A percentile compares a stretch with the other conserved stretches of the same genome.
Conservation (phyloP, 805 yeast genomes). For the Kregervanrija delftensis region DNA sequence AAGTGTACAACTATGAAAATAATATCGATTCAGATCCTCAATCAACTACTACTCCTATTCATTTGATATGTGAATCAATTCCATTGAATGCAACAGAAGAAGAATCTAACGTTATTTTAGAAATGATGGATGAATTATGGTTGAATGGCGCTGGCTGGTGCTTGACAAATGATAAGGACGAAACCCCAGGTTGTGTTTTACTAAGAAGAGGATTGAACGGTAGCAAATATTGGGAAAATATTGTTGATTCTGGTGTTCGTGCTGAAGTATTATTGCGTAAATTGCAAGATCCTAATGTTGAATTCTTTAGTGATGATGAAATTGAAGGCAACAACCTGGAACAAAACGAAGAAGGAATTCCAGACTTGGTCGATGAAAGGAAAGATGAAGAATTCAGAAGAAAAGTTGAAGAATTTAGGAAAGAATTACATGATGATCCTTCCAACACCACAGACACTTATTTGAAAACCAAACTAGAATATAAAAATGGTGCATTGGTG, state of each 20-base stretch:
- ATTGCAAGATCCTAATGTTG: conserved; percentile 56
- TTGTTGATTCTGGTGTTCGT: conserved; percentile 84
- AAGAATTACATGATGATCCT: conserved; percentile 38
- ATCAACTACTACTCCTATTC: conserved; percentile 74
- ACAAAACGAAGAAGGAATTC: conserved; percentile 10
- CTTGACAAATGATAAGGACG: conserved; percentile 58
- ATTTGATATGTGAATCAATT: conserved; percentile 52
- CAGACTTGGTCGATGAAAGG: conserved; percentile 13
- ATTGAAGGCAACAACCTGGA: conserved; percentile 11
- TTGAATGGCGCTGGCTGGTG: conserved; percentile 94
- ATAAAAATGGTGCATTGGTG: conserved; percentile 59
- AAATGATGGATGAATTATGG: conserved; percentile 60
- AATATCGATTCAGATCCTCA: conserved; percentile 27
- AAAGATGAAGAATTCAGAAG: conserved; percentile 7
- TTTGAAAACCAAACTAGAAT: conserved; percentile 59
- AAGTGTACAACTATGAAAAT: conserved; percentile 52
- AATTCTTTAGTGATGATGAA: conserved; percentile 41
- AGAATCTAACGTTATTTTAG: conserved; percentile 39
- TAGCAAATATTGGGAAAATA: conserved; percentile 34
- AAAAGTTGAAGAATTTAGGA: conserved; percentile 15
- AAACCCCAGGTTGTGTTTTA: conserved; percentile 83
- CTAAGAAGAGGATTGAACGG: conserved; percentile 40
- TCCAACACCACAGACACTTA: conserved; percentile 61
- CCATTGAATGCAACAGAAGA: conserved; percentile 31
- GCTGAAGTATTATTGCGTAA: conserved; percentile 79